Evolutionary conservation across 1,284 basidiomycete genomes (phyloP), one percentile per base, ranked within the genome.

Genomic region (Cronartium ribicola): DNA sequence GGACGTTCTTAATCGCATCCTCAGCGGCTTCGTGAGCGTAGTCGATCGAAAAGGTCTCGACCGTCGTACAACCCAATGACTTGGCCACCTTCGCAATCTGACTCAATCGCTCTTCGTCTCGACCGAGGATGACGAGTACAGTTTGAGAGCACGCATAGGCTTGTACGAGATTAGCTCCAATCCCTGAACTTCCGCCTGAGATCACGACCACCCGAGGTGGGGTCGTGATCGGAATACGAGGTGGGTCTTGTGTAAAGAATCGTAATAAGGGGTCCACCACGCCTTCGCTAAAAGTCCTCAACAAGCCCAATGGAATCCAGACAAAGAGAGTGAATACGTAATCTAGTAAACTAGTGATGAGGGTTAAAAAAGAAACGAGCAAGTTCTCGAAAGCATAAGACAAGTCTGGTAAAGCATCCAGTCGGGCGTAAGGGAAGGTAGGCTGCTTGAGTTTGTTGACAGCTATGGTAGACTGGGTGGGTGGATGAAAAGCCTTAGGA

Each of bases 1-100:
- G 60, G 39, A 48, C 43, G 6, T 46, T 59, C 36, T 60, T 66
- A 39, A 74, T 74, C 8, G 41, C 46, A 7, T 67, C 46, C 20
- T 74, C 64, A 36, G 71, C 71, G 5, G 22, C 51, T 13, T 67
- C 57, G 29, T 74, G 64, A 36, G 57, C 17, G 48, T 67, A 67
- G 46, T 74, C 71, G 48, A 74, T 66, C 1, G 71, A 66, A 48
- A 66, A 59, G 40, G 44, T 74, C 29, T 74, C 64, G 39, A 72
- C 61, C 17, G 59, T 40, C 36, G 59, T 60, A 36, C 43, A 59
- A 22, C 71, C 71, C 10, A 46, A 43, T 1, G 17, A 39, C 60
- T 63, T 60, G 37, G 71, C 71, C 3, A 74, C 22, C 40, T 74
- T 74, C 6, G 71, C 71, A 43, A 74, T 39, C 22, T 74, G 71